These are phyloP conservation scores for Penicillium sp. DNA, from an alignment of 2,329 filamentous ascomycete genomes.

Conservation along the genomic window DNA sequence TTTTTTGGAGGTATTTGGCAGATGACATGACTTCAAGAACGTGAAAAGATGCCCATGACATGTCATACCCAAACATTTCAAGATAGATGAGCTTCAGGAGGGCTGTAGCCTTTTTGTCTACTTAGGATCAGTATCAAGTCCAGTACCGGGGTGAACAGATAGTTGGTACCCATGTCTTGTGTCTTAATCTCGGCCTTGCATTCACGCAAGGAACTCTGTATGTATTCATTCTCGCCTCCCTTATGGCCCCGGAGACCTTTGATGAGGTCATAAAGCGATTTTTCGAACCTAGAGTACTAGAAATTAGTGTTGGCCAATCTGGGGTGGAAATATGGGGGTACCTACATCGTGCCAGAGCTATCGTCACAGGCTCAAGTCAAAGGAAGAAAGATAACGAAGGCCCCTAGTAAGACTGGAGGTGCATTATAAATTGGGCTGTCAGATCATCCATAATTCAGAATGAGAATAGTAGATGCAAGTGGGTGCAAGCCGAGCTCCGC, in stretches of 20 bases:
- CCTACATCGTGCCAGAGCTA: slow-evolving; percentile 1
- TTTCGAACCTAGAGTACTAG: slow-evolving; percentile 76
- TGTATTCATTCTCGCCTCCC: slow-evolving; percentile 91
- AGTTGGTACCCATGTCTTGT: slow-evolving; percentile 77
- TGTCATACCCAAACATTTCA: slow-evolving; percentile 98
- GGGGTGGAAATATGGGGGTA: background rate
- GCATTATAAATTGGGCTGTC: background rate
- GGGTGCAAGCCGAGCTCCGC: slow-evolving; percentile 6
- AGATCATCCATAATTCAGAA: background rate
- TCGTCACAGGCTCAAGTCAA: background rate
- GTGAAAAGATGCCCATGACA: slow-evolving; percentile 99
- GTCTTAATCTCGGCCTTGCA: slow-evolving; percentile 88
- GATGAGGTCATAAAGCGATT: slow-evolving; percentile 98
- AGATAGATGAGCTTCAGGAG: slow-evolving; percentile 94
- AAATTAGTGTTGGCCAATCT: background rate
- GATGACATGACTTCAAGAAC: slow-evolving; percentile 99
- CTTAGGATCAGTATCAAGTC: slow-evolving; percentile 8
- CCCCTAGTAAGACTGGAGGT: background rate
- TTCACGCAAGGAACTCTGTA: slow-evolving; percentile 90
- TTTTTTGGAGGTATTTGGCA: slow-evolving; percentile 88
- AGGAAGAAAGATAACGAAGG: background rate
- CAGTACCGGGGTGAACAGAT: background rate
- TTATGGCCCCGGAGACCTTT: slow-evolving; percentile 93
- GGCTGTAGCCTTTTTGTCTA: slow-evolving; percentile 93
- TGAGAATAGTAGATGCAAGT: background rate